Percentiles rank a stretch among this genome's conserved stretches.
Conservation (phyloP, 2,329 filamentous ascomycete genomes). For the Niveomyces coronatus region DNA sequence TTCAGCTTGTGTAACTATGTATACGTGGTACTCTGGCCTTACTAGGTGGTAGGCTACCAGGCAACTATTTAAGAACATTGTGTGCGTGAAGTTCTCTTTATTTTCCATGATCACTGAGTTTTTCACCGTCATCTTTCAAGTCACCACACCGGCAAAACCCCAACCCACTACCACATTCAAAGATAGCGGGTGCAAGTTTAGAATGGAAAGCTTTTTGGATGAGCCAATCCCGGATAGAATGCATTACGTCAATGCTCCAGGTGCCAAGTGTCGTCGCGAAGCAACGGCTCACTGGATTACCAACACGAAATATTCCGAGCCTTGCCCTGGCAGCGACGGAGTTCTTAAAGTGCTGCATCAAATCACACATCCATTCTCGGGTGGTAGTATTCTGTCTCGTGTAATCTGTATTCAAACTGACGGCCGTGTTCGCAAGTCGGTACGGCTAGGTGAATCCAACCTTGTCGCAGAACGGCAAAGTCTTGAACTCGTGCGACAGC, state of each 20-base stretch:
- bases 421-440: background rate
- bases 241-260: slow-evolving; percentile 3
- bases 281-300: slow-evolving; percentile 3
- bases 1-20: no score
- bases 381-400: background rate
- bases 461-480: slow-evolving; percentile 1
- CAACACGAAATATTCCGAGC: background rate
- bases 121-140: no score
- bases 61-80: no score
- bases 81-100: no score
- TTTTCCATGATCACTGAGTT: no score
- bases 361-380: background rate
- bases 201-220: background rate
- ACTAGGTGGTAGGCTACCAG: no score
- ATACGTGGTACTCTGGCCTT: no score
- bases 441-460: background rate
- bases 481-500: background rate
- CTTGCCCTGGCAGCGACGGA: background rate
- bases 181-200: no score
- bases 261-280: slow-evolving; percentile 1
- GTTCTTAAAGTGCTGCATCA: background rate
- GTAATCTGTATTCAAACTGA: background rate
- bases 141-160: no score
- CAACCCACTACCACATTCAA: no score
- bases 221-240: background rate